Evolutionary conservation across 345 rosid genomes (phyloP).

Genomic region (Combretum micranthum): DNA sequence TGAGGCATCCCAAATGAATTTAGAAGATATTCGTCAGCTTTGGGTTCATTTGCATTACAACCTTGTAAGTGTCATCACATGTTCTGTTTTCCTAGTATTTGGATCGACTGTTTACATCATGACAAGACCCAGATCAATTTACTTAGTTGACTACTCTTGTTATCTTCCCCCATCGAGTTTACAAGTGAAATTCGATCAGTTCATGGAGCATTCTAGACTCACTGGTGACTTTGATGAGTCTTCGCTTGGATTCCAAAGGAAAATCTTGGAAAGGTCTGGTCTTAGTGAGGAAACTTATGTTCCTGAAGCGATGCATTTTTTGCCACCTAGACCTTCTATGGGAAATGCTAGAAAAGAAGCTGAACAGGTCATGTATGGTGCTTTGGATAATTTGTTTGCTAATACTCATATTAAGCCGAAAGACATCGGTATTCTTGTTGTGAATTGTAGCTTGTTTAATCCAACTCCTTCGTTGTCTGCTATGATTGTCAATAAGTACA

Average conservation of each 20-base stretch:
- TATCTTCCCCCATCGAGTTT: conserved; percentile 29
- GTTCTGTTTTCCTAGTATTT: conserved; percentile 27
- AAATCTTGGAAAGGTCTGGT: conserved; percentile 26
- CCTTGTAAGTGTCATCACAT: conserved; percentile 29
- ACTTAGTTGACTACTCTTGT: conserved; percentile 37
- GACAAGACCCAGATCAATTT: conserved; percentile 38
- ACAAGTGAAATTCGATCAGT: conserved; percentile 14
- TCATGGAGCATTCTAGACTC: conserved; percentile 35
- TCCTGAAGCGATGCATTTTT: conserved; percentile 25
- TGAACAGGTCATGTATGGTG: conserved; percentile 35
- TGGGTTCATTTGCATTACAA: conserved; percentile 38
- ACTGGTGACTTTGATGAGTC: conserved; percentile 32
- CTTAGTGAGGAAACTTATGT: conserved; percentile 32
- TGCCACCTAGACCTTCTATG: conserved; percentile 30
- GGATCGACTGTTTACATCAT: conserved; percentile 29
- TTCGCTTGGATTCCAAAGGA: conserved; percentile 28
- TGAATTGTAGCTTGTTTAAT: conserved; percentile 33
- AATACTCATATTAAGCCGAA: conserved; percentile 23
- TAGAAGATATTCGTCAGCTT: conserved; percentile 28
- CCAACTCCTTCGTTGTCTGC: conserved; percentile 34
- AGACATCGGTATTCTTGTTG: conserved; percentile 29
- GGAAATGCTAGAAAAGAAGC: conserved; percentile 29
- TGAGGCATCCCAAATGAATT: conserved; percentile 13
- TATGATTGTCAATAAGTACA: conserved; percentile 31
- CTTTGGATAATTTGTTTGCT: conserved; percentile 22